A percentile compares a stretch with the other conserved stretches of the same genome.
Evolutionary conservation across 1,139 yeast genomes (phyloP).

Genomic region (Debaryomyces fabryi): DNA sequence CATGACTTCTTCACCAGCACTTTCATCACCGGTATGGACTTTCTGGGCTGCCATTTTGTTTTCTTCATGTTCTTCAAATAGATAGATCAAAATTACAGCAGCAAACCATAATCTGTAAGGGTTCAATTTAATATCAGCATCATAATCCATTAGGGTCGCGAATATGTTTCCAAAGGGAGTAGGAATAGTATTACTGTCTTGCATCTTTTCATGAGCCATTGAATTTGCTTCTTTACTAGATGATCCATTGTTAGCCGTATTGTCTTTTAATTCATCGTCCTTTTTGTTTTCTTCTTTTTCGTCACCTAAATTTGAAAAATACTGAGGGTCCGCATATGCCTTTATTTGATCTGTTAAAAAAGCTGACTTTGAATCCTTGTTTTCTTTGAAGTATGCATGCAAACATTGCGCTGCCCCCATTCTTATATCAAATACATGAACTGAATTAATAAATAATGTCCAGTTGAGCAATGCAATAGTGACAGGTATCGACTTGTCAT

Average conservation of each 20-base stretch:
- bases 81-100: slow-evolving; percentile 60
- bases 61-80: slow-evolving; percentile 61
- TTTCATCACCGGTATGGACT: slow-evolving; percentile 68
- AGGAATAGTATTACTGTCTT: slow-evolving; percentile 12
- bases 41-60: slow-evolving; percentile 53
- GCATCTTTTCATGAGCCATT: slow-evolving; percentile 10
- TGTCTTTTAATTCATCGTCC: slow-evolving; percentile 2
- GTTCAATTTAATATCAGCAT: slow-evolving; percentile 72
- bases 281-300: slow-evolving; percentile 12
- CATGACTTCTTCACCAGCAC: slow-evolving; percentile 73
- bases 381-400: slow-evolving; percentile 68
- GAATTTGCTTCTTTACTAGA: not conserved
- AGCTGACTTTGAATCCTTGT: slow-evolving; percentile 58
- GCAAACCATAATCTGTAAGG: slow-evolving; percentile 93
- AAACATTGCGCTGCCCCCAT: slow-evolving; percentile 69
- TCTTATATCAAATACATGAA: slow-evolving; percentile 81
- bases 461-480: slow-evolving; percentile 77
- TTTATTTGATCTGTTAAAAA: slow-evolving; percentile 69
- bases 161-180: slow-evolving; percentile 59
- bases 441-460: slow-evolving; percentile 77
- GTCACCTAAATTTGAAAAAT: slow-evolving; percentile 16
- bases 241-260: not conserved
- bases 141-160: slow-evolving; percentile 72
- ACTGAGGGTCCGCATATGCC: slow-evolving; percentile 38
- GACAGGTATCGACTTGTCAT: slow-evolving; percentile 57